phyloP scores from a whole-genome alignment of 2,329 filamentous ascomycete species.

The Exophiala viscosa region DNA sequence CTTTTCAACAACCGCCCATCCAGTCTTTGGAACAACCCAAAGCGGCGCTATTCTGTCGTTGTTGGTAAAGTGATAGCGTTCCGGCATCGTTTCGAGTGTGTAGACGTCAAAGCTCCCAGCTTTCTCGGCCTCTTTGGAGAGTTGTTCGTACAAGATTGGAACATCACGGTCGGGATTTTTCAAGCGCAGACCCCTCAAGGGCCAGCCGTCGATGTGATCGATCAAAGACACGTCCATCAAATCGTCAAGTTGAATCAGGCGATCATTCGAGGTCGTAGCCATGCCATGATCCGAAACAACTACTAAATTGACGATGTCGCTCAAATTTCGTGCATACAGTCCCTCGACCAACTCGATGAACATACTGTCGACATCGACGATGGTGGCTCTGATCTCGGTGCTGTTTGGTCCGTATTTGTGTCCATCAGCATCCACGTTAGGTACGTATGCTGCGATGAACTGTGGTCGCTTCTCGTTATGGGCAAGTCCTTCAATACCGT shows the following conservation, averaged over 20 bases:
- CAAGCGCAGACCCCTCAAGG: conserved; percentile 80
- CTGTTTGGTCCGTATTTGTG: conserved; percentile 91
- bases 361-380: conserved; percentile 77
- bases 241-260: conserved; percentile 86
- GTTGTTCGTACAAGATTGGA: conserved; percentile 60
- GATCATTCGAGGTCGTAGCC: conserved; percentile 80
- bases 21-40: conserved; percentile 88
- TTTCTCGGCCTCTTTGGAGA: conserved; percentile 49
- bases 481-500: conserved; percentile 45
- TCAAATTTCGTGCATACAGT: conserved; percentile 76
- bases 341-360: conserved; percentile 71
- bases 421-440: conserved; percentile 82
- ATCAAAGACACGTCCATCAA: conserved; percentile 74
- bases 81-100: conserved; percentile 81
- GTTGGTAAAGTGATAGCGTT: conserved; percentile 82
- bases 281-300: conserved; percentile 98
- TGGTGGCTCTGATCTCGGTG: conserved; percentile 79
- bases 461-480: conserved; percentile 66
- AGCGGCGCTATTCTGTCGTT: conserved; percentile 89
- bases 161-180: conserved; percentile 64
- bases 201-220: conserved; percentile 89
- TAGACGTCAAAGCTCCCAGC: conserved; percentile 73
- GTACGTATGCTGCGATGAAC: conserved; percentile 90
- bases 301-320: conserved; percentile 84
- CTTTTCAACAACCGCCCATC: conserved; percentile 85